Percentiles rank a stretch among this genome's conserved stretches.
Conservation (phyloP, 208 protist species). For the Acanthamoeba culbertsoni region DNA sequence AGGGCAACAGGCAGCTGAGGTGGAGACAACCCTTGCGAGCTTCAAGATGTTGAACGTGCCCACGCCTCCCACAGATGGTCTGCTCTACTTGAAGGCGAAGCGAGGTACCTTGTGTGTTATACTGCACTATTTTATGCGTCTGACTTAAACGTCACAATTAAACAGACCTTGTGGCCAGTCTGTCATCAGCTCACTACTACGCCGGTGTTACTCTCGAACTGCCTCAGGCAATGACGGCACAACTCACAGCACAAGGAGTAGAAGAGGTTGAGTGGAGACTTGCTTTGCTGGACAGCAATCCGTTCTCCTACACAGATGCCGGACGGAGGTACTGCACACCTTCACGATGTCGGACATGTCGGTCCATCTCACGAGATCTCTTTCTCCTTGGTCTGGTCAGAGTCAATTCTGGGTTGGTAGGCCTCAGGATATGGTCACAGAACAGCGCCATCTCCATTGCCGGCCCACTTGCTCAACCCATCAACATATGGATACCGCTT, state of each 20-base stretch:
- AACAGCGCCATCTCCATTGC: neutral
- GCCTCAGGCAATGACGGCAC: neutral
- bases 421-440: neutral
- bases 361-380: neutral
- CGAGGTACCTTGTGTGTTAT: no score
- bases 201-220: neutral
- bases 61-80: neutral
- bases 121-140: no score
- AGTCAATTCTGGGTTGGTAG: neutral
- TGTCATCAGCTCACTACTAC: neutral
- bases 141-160: no score
- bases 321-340: neutral
- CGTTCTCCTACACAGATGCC: neutral
- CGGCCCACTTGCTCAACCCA: neutral
- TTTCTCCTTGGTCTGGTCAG: neutral
- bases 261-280: neutral
- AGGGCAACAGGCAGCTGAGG: neutral
- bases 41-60: conserved; percentile 6
- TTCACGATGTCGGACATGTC: no score
- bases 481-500: neutral
- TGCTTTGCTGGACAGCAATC: neutral
- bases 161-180: neutral
- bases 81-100: neutral
- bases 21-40: neutral
- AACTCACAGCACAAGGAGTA: neutral